A percentile compares a stretch with the other conserved stretches of the same genome.
phyloP scores from a whole-genome alignment of 192 early-diverging fungal species.

The Haplosporangium gracile region DNA sequence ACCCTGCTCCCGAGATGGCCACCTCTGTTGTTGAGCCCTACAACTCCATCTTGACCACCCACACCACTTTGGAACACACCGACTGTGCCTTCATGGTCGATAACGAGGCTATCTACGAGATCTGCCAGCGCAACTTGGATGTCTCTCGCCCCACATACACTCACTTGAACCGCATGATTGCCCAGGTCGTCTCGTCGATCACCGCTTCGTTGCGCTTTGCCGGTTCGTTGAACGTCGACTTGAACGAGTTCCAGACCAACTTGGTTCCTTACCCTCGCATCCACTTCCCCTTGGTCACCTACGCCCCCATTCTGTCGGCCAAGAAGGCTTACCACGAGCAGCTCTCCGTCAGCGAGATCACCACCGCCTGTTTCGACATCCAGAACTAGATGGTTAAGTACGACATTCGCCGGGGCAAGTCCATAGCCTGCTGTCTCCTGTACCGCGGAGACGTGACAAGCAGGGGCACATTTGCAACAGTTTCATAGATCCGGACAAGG shows the following conservation, averaged over 20 bases:
- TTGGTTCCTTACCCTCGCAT: constrained; percentile 99
- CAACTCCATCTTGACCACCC: constrained; percentile 99
- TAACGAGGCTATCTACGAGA: constrained; percentile 99
- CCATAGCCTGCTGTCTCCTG: constrained; percentile 99
- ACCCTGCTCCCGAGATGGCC: constrained; percentile 97
- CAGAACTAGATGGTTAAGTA: constrained; percentile 99
- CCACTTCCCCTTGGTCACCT: constrained; percentile 98
- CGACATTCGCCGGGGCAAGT: constrained; percentile 97
- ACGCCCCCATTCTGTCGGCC: constrained; percentile 95
- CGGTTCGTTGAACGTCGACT: constrained; percentile 98
- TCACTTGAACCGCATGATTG: constrained; percentile 97
- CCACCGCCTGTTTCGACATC: constrained; percentile 97
- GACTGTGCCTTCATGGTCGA: constrained; percentile 99
- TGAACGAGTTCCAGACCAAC: constrained; percentile 99
- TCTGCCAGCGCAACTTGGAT: constrained; percentile 98
- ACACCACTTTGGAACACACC: constrained; percentile 98
- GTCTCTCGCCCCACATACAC: constrained; percentile 98
- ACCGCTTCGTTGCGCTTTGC: constrained; percentile 99
- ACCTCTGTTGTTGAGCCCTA: constrained; percentile 98
- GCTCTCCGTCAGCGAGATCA: constrained; percentile 94
- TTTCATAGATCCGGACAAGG: constrained; percentile 93
- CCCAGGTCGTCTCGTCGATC: constrained; percentile 99
- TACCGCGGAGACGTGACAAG: constrained; percentile 99
- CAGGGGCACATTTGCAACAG: constrained; percentile 96
- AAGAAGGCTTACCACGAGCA: constrained; percentile 98